Evolutionary conservation across 768 basidiomycete species (phyloP), one percentile per base, ranked within the genome.

Genomic region (Rhodotorula babjevae): DNA sequence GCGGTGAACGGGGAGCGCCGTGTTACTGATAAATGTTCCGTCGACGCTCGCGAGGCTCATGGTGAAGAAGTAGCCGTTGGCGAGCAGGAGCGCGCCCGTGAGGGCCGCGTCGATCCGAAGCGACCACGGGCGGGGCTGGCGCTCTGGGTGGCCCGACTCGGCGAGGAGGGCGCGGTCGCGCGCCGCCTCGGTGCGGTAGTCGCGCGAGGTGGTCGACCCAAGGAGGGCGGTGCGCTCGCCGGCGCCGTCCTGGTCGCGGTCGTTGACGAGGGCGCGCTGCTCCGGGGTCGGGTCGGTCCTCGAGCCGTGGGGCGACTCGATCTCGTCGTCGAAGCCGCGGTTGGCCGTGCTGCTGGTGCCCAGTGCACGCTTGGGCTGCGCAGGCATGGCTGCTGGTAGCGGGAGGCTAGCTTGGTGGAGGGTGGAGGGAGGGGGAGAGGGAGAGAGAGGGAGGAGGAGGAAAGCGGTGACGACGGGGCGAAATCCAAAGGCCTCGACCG

Each of bases 11-110:
- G 75, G 75, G 8, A 76, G 58, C 15, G 64, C 66, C 19, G 68
- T 70, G 66, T 65, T n/a, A n/a, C 59, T 44, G n/a, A 76, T 58
- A 50, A 65, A 73, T 1, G 68, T 65, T 19, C 25, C 27, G 52
- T 62, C 67, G 60, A 76, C 50, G 44, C 61, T 62, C 0, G 61
- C 65, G 57, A 69, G 18, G 27, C 60, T 33, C 67, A 71, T 71
- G 21, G 57, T 47, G 60, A 65, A 65, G 65, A 75, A 67, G 64
- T 69, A 71, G 29, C 68, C 62, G n/a, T 72, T 72, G 33, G 58
- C 65, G 53, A 71, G 61, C 29, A 72, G 63, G 23, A 75, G 65
- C 14, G 71, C 29, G n/a, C 50, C n/a, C 11, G 67, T 63, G 49
- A 69, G 7, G 9, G 31, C 62, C n/a, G 68, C 61, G 33, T 65